Conservation (phyloP, 306 rosid species). For the Trichosanthes truncata region DNA sequence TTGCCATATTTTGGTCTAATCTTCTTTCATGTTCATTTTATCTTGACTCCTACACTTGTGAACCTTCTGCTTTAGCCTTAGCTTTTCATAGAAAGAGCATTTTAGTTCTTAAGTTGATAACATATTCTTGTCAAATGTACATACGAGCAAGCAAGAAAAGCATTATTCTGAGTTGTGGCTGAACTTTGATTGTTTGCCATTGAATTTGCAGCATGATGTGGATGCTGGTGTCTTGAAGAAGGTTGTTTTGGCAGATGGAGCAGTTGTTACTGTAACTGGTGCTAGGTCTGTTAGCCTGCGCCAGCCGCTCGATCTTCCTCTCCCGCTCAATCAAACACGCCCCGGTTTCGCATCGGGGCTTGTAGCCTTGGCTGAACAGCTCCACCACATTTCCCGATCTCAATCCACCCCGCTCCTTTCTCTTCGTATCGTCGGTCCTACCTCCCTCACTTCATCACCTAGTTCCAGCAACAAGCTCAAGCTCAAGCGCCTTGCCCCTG, state of each 20-base stretch:
- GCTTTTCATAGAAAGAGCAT: background rate
- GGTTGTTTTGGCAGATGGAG: conserved; percentile 90
- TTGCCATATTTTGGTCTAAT: background rate
- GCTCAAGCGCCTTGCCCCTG: conserved; percentile 94
- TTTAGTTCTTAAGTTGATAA: background rate
- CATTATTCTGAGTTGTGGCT: background rate
- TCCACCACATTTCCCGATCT: conserved; percentile 48
- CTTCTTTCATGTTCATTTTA: background rate
- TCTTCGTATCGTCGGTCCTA: conserved; percentile 76
- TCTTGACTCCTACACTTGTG: background rate
- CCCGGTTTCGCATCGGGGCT: conserved; percentile 74
- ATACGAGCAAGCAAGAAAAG: background rate
- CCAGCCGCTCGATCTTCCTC: conserved; percentile 72
- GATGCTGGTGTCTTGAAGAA: conserved; percentile 96
- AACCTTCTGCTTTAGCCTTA: background rate
- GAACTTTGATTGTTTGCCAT: background rate
- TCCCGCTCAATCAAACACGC: conserved; percentile 51
- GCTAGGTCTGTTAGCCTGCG: conserved; percentile 89
- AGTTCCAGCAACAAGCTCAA: conserved; percentile 54
- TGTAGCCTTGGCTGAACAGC: conserved; percentile 60
- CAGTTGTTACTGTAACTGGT: conserved; percentile 87
- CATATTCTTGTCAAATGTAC: background rate
- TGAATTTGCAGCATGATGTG: conserved; percentile 78
- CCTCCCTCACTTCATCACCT: conserved; percentile 59
- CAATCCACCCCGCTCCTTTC: conserved; percentile 51